These are phyloP conservation scores for Irpex sp. DNA, from an alignment of 1,284 basidiomycete genomes.

Conservation along the genomic window DNA sequence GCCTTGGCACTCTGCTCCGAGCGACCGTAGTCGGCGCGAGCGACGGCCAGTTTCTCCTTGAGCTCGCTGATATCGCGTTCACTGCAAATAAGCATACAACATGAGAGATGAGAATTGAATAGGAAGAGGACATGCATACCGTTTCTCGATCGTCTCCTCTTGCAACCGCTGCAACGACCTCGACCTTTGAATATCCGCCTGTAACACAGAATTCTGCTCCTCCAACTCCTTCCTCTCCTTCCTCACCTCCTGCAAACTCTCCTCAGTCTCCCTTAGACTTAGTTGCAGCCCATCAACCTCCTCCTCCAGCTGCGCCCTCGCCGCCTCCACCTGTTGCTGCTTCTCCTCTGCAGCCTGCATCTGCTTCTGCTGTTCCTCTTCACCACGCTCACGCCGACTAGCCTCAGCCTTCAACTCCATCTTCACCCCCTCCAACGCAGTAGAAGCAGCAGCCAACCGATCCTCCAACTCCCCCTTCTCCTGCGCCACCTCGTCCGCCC, in stretches of 20 bases:
- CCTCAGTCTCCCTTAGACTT: constrained; percentile 25
- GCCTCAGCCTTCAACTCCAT: constrained; percentile 35
- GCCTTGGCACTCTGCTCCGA: constrained; percentile 57
- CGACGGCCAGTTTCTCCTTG: constrained; percentile 43
- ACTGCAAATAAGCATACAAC: constrained; percentile 39
- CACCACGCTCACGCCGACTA: constrained; percentile 28
- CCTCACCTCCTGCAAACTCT: constrained; percentile 29
- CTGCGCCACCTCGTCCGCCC: constrained; percentile 18
- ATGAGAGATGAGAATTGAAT: constrained; percentile 4
- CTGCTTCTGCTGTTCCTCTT: constrained; percentile 19
- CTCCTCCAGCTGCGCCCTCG: constrained; percentile 25
- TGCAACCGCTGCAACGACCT: constrained; percentile 55
- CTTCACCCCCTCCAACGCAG: constrained; percentile 24
- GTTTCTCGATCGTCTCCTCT: constrained; percentile 59
- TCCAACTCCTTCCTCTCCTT: constrained; percentile 50
- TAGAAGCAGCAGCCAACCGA: constrained; percentile 17
- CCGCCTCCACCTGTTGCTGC: constrained; percentile 21
- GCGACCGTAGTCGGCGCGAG: constrained; percentile 39
- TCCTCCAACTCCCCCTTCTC: constrained; percentile 25
- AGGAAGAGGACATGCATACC: constrained; percentile 30
- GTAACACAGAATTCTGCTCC: constrained; percentile 50
- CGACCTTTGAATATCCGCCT: constrained; percentile 61
- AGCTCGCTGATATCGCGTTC: constrained; percentile 41
- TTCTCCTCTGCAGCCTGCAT: constrained; percentile 20
- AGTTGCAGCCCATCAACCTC: constrained; percentile 25